Conservation (phyloP, 106 monocot species). For the Apostasia shenzhenica region DNA sequence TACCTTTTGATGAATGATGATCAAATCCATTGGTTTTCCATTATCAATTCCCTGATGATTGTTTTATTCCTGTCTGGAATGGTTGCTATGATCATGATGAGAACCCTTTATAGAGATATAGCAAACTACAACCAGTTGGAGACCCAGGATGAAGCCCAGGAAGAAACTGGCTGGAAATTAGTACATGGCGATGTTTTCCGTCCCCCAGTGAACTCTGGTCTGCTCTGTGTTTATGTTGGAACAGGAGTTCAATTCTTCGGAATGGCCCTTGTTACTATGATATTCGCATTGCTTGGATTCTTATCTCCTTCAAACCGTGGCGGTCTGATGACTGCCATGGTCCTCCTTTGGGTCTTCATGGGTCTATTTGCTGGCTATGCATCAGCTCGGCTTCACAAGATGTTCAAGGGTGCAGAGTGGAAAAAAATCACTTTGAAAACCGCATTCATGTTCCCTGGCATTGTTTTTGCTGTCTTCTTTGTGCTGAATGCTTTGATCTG, state of each 20-base stretch:
- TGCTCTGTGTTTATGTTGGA: conserved; percentile 71
- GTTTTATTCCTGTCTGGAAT: conserved; percentile 73
- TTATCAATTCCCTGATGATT: conserved; percentile 69
- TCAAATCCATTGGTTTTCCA: conserved; percentile 80
- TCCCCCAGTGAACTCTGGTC: conserved; percentile 39
- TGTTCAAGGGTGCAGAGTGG: conserved; percentile 75
- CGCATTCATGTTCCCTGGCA: conserved; percentile 60
- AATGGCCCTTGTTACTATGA: conserved; percentile 63
- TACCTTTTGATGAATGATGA: conserved; percentile 76
- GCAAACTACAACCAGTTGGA: conserved; percentile 69
- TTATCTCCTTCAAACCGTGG: conserved; percentile 72
- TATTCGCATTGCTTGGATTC: conserved; percentile 64
- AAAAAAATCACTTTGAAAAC: conserved; percentile 62
- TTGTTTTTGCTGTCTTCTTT: conserved; percentile 54
- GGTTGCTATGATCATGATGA: conserved; percentile 83
- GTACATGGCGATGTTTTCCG: conserved; percentile 72
- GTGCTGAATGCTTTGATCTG: conserved; percentile 63
- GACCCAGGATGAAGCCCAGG: conserved; percentile 70
- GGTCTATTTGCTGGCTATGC: conserved; percentile 66
- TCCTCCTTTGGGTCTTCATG: conserved; percentile 78
- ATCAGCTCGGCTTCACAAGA: conserved; percentile 55
- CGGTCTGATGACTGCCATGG: conserved; percentile 70
- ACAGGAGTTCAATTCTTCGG: conserved; percentile 71
- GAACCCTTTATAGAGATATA: conserved; percentile 67
- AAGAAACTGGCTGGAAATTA: conserved; percentile 77